These are phyloP conservation scores for Populus simonii DNA, from an alignment of 345 rosid genomes.

Conservation along the genomic window DNA sequence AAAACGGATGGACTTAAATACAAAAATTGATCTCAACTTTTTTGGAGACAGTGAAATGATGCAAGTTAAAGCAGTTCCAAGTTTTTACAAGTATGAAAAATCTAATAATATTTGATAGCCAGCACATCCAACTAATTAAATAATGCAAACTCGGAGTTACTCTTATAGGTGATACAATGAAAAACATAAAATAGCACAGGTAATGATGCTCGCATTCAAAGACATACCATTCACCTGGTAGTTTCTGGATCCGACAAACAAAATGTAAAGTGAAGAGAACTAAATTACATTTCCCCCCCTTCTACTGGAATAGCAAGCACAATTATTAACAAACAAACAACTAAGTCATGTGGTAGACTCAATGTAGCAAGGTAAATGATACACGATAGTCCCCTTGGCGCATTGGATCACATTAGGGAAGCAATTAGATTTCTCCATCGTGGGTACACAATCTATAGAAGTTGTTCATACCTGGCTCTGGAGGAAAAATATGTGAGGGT, in stretches of 20 bases:
- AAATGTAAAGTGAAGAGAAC: background rate
- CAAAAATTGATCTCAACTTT: too few relatives aligned
- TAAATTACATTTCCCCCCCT: constrained; percentile 5
- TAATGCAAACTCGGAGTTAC: background rate
- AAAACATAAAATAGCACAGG: background rate
- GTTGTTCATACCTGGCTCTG: constrained; percentile 34
- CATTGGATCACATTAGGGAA: constrained; percentile 18
- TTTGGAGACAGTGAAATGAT: background rate
- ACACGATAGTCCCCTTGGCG: constrained; percentile 1
- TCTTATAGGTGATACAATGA: background rate
- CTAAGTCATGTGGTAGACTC: background rate
- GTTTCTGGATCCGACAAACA: constrained; percentile 5
- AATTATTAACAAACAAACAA: constrained; percentile 8
- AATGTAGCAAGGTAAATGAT: background rate
- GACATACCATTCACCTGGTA: constrained; percentile 5
- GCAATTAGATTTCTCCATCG: constrained; percentile 20
- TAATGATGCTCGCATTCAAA: background rate
- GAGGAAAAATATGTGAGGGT: constrained; percentile 32
- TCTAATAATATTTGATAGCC: background rate
- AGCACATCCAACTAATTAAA: background rate
- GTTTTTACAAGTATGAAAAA: background rate
- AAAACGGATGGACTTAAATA: too few relatives aligned
- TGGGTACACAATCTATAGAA: constrained; percentile 12
- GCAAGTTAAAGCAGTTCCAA: background rate
- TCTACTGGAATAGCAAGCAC: background rate